Percentiles rank a stretch among this genome's conserved stretches.
Evolutionary conservation across 2,329 filamentous ascomycete genomes (phyloP).

Genomic region (Clarireedia hainanense): DNA sequence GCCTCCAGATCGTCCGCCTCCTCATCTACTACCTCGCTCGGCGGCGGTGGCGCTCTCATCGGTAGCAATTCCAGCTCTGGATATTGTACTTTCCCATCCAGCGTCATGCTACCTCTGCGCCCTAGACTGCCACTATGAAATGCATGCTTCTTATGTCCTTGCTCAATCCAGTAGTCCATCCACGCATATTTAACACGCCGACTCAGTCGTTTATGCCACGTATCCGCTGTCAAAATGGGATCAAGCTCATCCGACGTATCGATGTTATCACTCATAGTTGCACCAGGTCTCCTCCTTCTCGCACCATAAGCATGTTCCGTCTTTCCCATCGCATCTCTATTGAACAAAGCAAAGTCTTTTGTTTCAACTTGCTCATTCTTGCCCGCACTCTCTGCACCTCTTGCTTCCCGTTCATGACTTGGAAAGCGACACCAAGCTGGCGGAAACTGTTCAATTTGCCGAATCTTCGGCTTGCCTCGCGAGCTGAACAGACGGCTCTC

Average conservation of each 20-base stretch:
- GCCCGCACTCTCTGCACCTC: slow-evolving; percentile 15
- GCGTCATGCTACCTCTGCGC: slow-evolving; percentile 19
- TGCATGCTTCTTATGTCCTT: background rate
- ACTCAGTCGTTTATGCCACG: slow-evolving; percentile 2
- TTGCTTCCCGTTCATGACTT: slow-evolving; percentile 21
- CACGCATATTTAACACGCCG: background rate
- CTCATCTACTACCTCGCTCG: slow-evolving; percentile 9
- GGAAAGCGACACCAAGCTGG: slow-evolving; percentile 24
- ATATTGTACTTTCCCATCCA: slow-evolving; percentile 20
- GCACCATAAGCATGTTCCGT: slow-evolving; percentile 19
- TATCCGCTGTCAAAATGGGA: background rate
- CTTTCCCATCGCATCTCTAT: slow-evolving; percentile 17
- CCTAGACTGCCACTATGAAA: slow-evolving; percentile 12
- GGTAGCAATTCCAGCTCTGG: slow-evolving; percentile 26
- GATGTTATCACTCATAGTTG: background rate
- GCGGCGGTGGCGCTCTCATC: slow-evolving; percentile 10
- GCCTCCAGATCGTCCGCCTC: slow-evolving; percentile 7
- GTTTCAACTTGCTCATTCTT: slow-evolving; percentile 13
- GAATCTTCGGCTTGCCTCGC: slow-evolving; percentile 19
- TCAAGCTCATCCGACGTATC: background rate
- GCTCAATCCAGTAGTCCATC: slow-evolving; percentile 2
- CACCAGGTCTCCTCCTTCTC: slow-evolving; percentile 4
- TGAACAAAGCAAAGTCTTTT: slow-evolving; percentile 12
- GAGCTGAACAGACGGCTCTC: slow-evolving; percentile 19
- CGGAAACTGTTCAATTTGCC: slow-evolving; percentile 16